These are phyloP conservation scores for Pugionium dolabratum DNA, from an alignment of 345 rosid genomes.

Conservation along the genomic window DNA sequence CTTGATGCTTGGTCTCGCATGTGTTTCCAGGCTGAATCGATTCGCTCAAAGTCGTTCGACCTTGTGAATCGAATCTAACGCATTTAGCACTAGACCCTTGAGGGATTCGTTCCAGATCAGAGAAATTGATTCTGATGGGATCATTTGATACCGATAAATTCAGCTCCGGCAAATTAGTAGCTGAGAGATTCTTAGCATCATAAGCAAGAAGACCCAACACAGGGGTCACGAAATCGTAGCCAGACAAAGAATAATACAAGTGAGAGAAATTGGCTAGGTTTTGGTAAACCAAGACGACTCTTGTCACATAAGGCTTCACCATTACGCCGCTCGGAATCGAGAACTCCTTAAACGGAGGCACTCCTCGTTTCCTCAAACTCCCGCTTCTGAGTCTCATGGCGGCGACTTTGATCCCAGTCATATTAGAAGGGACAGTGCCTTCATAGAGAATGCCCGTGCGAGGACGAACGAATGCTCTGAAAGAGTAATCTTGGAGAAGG, in stretches of 20 bases:
- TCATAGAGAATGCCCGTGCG: slow-evolving; percentile 69
- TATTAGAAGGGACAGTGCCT: slow-evolving; percentile 60
- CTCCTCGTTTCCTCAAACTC: slow-evolving; percentile 66
- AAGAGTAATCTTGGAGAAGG: slow-evolving; percentile 91
- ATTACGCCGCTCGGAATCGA: slow-evolving; percentile 54
- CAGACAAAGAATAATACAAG: slow-evolving; percentile 59
- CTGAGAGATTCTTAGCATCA: slow-evolving; percentile 64
- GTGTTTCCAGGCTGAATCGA: slow-evolving; percentile 48
- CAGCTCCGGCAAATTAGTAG: slow-evolving; percentile 52
- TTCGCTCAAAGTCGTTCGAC: slow-evolving; percentile 58
- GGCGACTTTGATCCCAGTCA: slow-evolving; percentile 67
- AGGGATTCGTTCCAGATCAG: slow-evolving; percentile 51
- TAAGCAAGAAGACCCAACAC: slow-evolving; percentile 88
- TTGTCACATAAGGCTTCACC: slow-evolving; percentile 63
- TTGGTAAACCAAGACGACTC: slow-evolving; percentile 85
- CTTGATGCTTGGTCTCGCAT: slow-evolving; percentile 63
- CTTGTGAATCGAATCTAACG: slow-evolving; percentile 65
- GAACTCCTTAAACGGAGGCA: slow-evolving; percentile 56
- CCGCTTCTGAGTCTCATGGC: slow-evolving; percentile 88
- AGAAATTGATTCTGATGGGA: slow-evolving; percentile 65
- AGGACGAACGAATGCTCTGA: slow-evolving; percentile 62
- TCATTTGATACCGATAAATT: slow-evolving; percentile 47
- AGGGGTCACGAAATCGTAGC: slow-evolving; percentile 64
- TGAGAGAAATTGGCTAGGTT: slow-evolving; percentile 80
- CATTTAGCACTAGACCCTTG: slow-evolving; percentile 64